Evolutionary conservation across 257 asterid species (phyloP), one percentile per base, ranked within the genome.

Genomic region (Penstemon davidsonii): DNA sequence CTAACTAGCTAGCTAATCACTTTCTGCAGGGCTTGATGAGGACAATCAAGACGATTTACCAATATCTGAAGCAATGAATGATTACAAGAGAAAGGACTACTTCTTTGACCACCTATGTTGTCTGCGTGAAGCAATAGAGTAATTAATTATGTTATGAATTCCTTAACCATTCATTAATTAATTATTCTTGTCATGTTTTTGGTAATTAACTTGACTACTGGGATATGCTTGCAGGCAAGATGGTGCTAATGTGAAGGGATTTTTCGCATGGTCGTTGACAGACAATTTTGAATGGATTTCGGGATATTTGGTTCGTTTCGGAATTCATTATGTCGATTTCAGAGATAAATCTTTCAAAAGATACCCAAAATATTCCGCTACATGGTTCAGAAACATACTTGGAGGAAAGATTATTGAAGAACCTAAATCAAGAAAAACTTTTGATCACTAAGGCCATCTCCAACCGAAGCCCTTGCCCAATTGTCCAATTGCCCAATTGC

Each of bases 171-270:
- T 2, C 54, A 49, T 8, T 15, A 1, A 1, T 4, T 3, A 1
- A 9, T 10, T 10, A 0, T 0, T 49, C 0, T 49, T 38, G 2
- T 7, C 2, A 10, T 19, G 15, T n/a, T 6, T 18, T 55, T 55
- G 42, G 39, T 55, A 25, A 11, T 25, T 15, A 61, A 4, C 3
- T 42, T 10, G 42, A 0, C 37, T 11, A 2, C 10, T 13, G 44
- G 8, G 9, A n/a, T 6, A 13, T 60, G 58, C 33, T 25, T 25
- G 71, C 75, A 83, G 88, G 81, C 40, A 58, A 52, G 78, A 79
- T 49, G 79, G 78, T 55, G 86, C 67, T 49, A 75, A 80, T 19
- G 81, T 84, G 60, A 76, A 76, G 77, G 88, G 86, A 33, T 81
- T 43, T 47, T 79, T 84, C 25, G 59, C 67, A 0, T 84, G 87